Base-by-base conservation (phyloP, 352 stramenopile species). In the Globisporangium alternatum region DNA sequence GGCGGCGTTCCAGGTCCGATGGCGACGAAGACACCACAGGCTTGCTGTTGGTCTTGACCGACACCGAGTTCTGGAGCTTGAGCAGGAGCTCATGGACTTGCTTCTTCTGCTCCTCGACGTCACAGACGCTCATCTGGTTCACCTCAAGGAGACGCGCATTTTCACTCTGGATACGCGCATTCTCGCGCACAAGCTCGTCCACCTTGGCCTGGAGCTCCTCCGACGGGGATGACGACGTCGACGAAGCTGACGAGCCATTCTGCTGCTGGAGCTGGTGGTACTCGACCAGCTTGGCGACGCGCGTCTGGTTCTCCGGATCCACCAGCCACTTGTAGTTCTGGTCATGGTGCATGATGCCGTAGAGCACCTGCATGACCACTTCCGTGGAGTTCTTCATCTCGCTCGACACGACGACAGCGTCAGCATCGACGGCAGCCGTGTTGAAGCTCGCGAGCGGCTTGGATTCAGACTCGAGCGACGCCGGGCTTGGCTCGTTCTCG, bases 311-410 rank as follows among this genome's bases (percentile, higher is more conserved):
- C 33, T 63, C 60, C 3, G 77, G 68, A 45, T 86, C 68, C 44
- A 86, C 70, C 15, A 86, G 63, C 77, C 77, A 86, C 56, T 80
- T 82, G 45, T 81, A 83, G 65, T 74, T 82, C 45, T 75, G 67
- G 55, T 86, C 79, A 57, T 86, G 75, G 51, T 86, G 70, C 77
- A 83, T 83, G 51, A 86, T 81, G 13, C 72, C 60, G 45, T 83
- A 86, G n/a, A 86, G 53, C 44, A 86, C 75, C 41, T 83, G 65
- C 77, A 86, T 86, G n/a, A 86, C 77, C 7, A 74, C 65, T 62
- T 86, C 70, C 9, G 77, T 86, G 30, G 74, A 76, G 56, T 41
- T 82, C 39, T 63, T 63, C 25, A 56, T 57, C 45, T 61, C 31
- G 1, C 15, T 41, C n/a, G 52, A 33, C 5, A 47, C 28, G 13